Evolutionary conservation across 2,329 filamentous ascomycete genomes (phyloP), one percentile per base, ranked within the genome.

Genomic region (Pseudocercospora macadamiae): DNA sequence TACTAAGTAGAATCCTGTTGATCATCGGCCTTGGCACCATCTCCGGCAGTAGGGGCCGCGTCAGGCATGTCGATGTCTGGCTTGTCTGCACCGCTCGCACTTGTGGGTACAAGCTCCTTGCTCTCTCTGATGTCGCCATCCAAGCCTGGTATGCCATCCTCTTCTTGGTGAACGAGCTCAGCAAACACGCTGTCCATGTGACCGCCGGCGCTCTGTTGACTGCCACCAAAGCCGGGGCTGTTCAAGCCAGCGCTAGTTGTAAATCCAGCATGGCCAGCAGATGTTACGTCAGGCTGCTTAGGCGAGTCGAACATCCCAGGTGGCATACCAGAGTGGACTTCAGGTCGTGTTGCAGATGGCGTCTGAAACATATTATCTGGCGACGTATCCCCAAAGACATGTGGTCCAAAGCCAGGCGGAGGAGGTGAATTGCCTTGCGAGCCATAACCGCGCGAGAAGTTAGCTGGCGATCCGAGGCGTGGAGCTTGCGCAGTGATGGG

Each of bases 161-260:
- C 70, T 26, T 70, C 65, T 36, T 70, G 67, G 42, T 71, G 67
- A 9, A 74, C 71, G 42, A 75, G 65, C 37, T 75, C 73, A 7
- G 69, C 70, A 61, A 75, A 75, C 36, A 73, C 70, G 30, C 65
- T 70, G 34, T 73, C 71, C 53, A 72, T 69, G 49, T 67, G 65
- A 19, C 64, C 67, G 9, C 64, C 64, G 21, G 64, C 66, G 23
- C 66, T 70, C 39, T 68, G 69, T 45, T 72, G 68, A 51, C 66
- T 70, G 30, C 67, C 70, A 7, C 67, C 68, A 45, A 71, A 71
- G 21, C 66, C 66, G 16, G 71, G 70, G 48, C 71, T 72, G 48
- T 68, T 65, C 16, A 71, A 49, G 9, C 69, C 66, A 12, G 64
- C 65, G 21, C 59, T 62, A 7, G 59, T 60, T 7, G 61, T 63